A percentile compares a stretch with the other conserved stretches of the same genome.
phyloP scores from a whole-genome alignment of 257 asterid species.

The Solanum lignicaule region DNA sequence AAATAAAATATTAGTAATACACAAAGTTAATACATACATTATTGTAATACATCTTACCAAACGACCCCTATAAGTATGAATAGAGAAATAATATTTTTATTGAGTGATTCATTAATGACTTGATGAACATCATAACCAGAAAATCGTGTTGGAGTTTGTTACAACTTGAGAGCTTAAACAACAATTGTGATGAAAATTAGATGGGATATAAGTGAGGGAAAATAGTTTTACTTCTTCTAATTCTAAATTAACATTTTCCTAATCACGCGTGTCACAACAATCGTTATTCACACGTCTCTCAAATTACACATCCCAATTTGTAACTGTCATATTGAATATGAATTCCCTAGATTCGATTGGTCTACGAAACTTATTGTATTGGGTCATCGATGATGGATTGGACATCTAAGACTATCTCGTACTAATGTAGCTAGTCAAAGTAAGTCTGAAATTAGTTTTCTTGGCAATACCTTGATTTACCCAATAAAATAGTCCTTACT shows the following conservation, averaged over 20 bases:
- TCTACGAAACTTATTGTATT: neutral
- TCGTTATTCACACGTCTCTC: neutral
- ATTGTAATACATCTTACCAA: no score
- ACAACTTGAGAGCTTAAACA: neutral
- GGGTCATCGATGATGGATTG: accelerated
- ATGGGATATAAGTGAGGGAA: neutral
- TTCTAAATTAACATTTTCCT: no score
- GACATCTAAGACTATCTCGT: neutral
- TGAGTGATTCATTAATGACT: neutral
- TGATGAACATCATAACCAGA: neutral
- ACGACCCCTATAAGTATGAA: neutral
- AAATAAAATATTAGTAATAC: no score
- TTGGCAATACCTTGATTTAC: neutral
- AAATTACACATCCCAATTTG: no score
- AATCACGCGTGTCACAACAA: neutral
- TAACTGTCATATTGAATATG: no score
- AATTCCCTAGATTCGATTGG: no score
- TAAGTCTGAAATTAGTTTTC: no score
- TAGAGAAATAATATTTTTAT: neutral
- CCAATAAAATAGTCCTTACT: no score
- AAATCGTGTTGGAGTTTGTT: accelerated
- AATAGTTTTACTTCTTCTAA: no score
- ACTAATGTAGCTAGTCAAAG: neutral
- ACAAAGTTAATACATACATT: no score
- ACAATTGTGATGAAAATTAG: neutral